Conservation (phyloP, 192 early-diverging fungal genomes). For the Linnemannia exigua region DNA sequence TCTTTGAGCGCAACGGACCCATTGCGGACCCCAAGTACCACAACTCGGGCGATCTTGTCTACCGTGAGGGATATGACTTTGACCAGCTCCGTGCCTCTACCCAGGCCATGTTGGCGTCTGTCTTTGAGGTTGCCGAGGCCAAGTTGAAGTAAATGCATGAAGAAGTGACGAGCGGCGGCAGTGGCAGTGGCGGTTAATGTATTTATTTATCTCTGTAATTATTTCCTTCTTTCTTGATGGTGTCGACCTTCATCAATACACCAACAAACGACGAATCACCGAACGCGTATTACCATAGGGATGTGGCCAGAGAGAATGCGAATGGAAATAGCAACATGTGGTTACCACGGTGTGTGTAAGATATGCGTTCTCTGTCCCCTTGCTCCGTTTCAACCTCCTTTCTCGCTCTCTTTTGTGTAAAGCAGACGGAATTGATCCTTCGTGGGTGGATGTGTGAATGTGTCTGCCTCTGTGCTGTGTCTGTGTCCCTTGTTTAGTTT, state of each 20-base stretch:
- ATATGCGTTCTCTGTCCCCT: neutral
- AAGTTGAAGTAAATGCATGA: conserved; percentile 18
- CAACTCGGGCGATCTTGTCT: conserved; percentile 60
- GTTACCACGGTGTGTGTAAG: neutral
- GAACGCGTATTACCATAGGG: neutral
- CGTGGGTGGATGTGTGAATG: no score
- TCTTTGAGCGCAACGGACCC: conserved; percentile 63
- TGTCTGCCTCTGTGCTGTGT: neutral
- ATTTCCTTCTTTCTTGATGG: neutral
- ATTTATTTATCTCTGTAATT: neutral
- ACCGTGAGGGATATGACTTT: conserved; percentile 60
- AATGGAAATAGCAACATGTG: neutral
- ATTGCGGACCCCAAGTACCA: conserved; percentile 64
- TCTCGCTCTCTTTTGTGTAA: no score
- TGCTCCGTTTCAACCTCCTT: no score
- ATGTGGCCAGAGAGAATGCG: neutral
- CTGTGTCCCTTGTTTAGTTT: neutral
- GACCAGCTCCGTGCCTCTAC: conserved; percentile 55
- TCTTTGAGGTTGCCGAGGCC: conserved; percentile 57
- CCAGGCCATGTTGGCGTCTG: conserved; percentile 60
- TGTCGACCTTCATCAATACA: neutral
- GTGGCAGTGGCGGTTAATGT: neutral
- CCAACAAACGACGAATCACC: neutral
- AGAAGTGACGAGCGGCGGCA: neutral
- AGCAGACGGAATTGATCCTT: no score